Evolutionary conservation across 2,329 filamentous ascomycete species (phyloP), one percentile per base, ranked within the genome.

Genomic region (Alternaria dauci): DNA sequence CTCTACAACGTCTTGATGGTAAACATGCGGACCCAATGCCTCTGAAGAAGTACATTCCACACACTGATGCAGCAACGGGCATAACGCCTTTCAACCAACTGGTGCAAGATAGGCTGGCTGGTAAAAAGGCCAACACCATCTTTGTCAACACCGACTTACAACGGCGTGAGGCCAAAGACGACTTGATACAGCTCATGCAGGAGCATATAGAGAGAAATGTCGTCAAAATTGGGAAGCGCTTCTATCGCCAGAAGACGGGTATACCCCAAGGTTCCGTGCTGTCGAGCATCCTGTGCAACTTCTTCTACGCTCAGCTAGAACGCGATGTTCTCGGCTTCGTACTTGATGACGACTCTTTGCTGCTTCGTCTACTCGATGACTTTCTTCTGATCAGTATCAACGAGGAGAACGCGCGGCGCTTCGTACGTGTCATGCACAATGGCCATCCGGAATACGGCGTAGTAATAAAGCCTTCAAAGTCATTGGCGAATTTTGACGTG

Each of bases 181-280:
- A 86, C 9, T 80, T 98, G 20, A 80, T 96, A 42, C 80, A 82
- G n/a, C 83, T 97, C 5, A 81, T 97, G 8, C 79, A 86, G 18
- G 87, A 94, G 65, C 95, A 99, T 73, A 86, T 99, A n/a, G 84
- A 89, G 63, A 84, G 89, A 60, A 97, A 98, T 72, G 83, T 97
- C 26, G 88, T 99, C 72, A 93, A 91, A 73, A 89, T 98, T 39
- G 94, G 93, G 48, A 94, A 93, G 80, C 92, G 90, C 68, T 93
- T 89, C 76, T 97, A 95, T 76, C 87, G 92, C 25, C 95, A 99
- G 76, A 94, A 89, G 76, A 82, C 86, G 23, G 95, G 95, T 14
- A 98, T 99, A 39, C 94, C 95, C 0, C 95, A 99, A 77, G 95
- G 95, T 8, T 97, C 94, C 0, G 86, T 97, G 1, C 76, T 99